Evolutionary conservation across 2,329 filamentous ascomycete species (phyloP).

Genomic region (Karstenula rhodostoma): DNA sequence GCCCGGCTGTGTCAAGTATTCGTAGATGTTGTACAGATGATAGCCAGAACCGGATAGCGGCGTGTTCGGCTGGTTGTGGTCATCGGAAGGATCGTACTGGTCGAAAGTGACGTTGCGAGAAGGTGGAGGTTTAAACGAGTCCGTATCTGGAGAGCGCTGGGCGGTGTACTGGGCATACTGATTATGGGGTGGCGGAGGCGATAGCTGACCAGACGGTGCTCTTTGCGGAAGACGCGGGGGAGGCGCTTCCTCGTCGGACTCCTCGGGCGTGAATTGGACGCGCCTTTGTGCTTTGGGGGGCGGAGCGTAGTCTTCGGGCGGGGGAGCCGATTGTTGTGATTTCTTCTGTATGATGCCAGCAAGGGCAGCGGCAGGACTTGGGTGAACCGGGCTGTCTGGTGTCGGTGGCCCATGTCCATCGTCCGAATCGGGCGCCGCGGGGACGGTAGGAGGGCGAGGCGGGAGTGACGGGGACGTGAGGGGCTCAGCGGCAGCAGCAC

Average conservation of each 20-base stretch:
- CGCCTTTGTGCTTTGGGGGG: slow-evolving; percentile 60
- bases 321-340: slow-evolving; percentile 49
- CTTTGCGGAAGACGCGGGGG: slow-evolving; percentile 67
- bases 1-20: slow-evolving; percentile 96
- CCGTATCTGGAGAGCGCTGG: slow-evolving; percentile 50
- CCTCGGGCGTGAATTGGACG: slow-evolving; percentile 69
- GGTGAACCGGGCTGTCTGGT: slow-evolving; percentile 56
- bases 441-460: slow-evolving; percentile 46
- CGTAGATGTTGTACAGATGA: slow-evolving; percentile 95
- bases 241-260: slow-evolving; percentile 70
- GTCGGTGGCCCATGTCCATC: slow-evolving; percentile 54
- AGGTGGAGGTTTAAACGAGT: slow-evolving; percentile 47
- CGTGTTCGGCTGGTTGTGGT: slow-evolving; percentile 38
- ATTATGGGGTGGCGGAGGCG: slow-evolving; percentile 56
- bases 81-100: slow-evolving; percentile 54
- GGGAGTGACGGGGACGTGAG: slow-evolving; percentile 58
- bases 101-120: slow-evolving; percentile 49
- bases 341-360: slow-evolving; percentile 62
- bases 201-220: slow-evolving; percentile 64
- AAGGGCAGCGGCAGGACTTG: slow-evolving; percentile 66
- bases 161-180: slow-evolving; percentile 52
- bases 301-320: slow-evolving; percentile 55
- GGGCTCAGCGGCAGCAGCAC: slow-evolving; percentile 49
- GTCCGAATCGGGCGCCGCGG: slow-evolving; percentile 54
- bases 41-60: slow-evolving; percentile 76